These are phyloP conservation scores for Puccinia triticina DNA, from an alignment of 1,284 basidiomycete species.

Conservation along the genomic window DNA sequence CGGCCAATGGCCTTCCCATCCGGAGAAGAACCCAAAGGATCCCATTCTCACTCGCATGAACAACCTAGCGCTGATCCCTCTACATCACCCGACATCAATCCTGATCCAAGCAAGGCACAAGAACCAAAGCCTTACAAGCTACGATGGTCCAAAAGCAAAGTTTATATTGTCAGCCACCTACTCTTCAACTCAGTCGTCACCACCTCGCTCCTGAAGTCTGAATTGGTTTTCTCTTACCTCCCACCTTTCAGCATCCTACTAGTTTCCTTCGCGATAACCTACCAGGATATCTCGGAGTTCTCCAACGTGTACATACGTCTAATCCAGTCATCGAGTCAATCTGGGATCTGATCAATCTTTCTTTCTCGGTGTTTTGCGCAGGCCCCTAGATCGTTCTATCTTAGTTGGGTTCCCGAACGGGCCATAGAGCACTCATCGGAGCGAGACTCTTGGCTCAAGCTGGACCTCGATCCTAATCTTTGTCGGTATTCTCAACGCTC, in stretches of 20 bases:
- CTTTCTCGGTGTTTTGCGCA: background rate
- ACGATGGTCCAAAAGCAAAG: slow-evolving; percentile 85
- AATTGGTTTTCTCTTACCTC: too few species aligned
- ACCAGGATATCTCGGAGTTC: slow-evolving; percentile 83
- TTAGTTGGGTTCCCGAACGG: slow-evolving; percentile 80
- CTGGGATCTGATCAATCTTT: slow-evolving; percentile 4
- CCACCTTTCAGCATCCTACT: slow-evolving; percentile 71
- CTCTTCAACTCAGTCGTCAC: background rate
- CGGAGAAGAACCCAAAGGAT: background rate
- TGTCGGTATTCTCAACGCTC: background rate
- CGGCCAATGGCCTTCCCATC: background rate
- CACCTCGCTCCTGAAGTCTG: background rate
- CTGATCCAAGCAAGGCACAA: background rate
- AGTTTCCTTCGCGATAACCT: slow-evolving; percentile 89
- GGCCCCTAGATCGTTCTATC: slow-evolving; percentile 38
- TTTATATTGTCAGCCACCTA: slow-evolving; percentile 68
- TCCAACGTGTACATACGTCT: slow-evolving; percentile 72
- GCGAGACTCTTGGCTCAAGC: slow-evolving; percentile 41
- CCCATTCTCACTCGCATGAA: background rate
- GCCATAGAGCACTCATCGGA: slow-evolving; percentile 67
- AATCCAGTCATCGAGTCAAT: background rate
- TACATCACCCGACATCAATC: background rate
- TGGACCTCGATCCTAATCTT: slow-evolving; percentile 34
- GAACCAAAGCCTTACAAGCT: slow-evolving; percentile 60
- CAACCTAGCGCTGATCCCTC: slow-evolving; percentile 1